Evolutionary conservation across 1,284 basidiomycete species (phyloP), one percentile per base, ranked within the genome.

Genomic region (Mycosarcoma mackinlayi): DNA sequence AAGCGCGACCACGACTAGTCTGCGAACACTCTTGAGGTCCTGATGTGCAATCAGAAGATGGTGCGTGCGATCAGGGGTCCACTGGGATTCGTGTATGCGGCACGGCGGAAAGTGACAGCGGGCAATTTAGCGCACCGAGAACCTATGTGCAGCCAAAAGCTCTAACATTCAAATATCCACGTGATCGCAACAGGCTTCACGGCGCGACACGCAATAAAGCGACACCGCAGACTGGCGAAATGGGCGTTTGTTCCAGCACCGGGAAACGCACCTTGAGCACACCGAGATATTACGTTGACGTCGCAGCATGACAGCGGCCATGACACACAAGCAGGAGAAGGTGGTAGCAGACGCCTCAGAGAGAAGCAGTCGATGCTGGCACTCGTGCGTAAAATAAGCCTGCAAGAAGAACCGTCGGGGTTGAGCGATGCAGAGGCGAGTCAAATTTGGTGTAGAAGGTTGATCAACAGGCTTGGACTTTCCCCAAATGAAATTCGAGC

Each of bases 41-140:
- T n/a, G n/a, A n/a, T n/a, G n/a, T n/a, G 23, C 33, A 24, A 33
- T 18, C 13, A n/a, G 2, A 28, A 34, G 39, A 40, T 50, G 48
- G 30, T 24, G 25, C 19, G 21, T 41, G 49, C 21, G 30, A 50
- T 25, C 16, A 11, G 11, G 9, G 7, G 18, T 14, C 31, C 31
- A n/a, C n/a, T n/a, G n/a, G n/a, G n/a, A n/a, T n/a, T n/a, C n/a
- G n/a, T n/a, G n/a, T n/a, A n/a, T n/a, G n/a, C n/a, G n/a, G n/a
- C n/a, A n/a, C 35, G n/a, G 49, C 50, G 40, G 40, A 53, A 52
- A 35, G 30, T 60, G 57, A 60, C 57, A 52, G 24, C 16, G n/a
- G n/a, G n/a, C n/a, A n/a, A n/a, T n/a, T n/a, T n/a, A n/a, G n/a
- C n/a, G n/a, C n/a, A n/a, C 21, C 14, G 4, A n/a, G 1, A n/a